Evolutionary conservation across 345 rosid genomes (phyloP), one percentile per base, ranked within the genome.

Genomic region (Linum usitatissimum): DNA sequence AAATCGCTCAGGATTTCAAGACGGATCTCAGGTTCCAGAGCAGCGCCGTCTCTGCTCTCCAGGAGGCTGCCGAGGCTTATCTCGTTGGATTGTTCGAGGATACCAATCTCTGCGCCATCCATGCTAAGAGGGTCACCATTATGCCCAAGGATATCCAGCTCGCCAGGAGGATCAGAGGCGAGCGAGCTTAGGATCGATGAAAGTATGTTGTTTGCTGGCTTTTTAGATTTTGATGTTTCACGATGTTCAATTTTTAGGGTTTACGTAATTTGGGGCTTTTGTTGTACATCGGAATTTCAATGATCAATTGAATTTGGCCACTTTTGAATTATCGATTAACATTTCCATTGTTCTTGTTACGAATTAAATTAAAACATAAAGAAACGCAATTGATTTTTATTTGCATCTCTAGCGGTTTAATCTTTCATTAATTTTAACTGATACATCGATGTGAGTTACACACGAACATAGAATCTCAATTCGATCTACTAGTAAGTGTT

Each of bases 81-180:
- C 20, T 55, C 12, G 58, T 58, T 18, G 61, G 36, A 30, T 42
- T 58, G n/a, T 58, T 31, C 42, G 36, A 28, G 40, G 61, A 58
- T n/a, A 58, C 61, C n/a, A 58, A 58, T 42, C 36, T 55, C 10
- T 55, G 59, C 59, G 61, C 61, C 2, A 58, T 23, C 42, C 61
- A 58, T 15, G 61, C 39, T 42, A 58, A 31, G 39, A 28, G 40
- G 34, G 61, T 23, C 2, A 31, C 40, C 42, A 58, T 28, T 39
- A 23, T 31, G 39, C 39, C 39, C 40, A 58, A 58, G 39, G 39
- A 31, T 6, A 23, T 58, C 38, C 40, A 55, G 61, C 36, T 58
- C 5, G 40, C 39, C 39, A 28, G 40, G 34, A 58, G 61, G 40
- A 58, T 58, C 6, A 28, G 61, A 14, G 61, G 61, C 61, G 61